Evolutionary conservation across 2,329 filamentous ascomycete genomes (phyloP).

Genomic region (Coniochaeta ligniaria): DNA sequence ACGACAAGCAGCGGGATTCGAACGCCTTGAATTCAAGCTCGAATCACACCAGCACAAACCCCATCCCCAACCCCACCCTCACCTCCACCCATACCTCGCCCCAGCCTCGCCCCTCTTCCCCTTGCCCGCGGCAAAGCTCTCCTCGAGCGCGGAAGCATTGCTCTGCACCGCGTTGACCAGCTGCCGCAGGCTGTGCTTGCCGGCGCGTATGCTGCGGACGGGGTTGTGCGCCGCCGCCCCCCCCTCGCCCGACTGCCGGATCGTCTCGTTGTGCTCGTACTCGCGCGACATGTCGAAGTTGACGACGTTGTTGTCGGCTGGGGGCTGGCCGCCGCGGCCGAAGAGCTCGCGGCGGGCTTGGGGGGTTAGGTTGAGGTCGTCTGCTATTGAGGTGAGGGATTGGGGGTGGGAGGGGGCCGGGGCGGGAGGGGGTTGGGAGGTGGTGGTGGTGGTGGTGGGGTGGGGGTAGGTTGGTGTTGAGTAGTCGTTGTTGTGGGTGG

Average conservation of each 20-base stretch:
- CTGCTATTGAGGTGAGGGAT: slow-evolving; percentile 63
- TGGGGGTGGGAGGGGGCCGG: slow-evolving; percentile 2
- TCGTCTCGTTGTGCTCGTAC: slow-evolving; percentile 75
- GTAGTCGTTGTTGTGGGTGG: slow-evolving; percentile 23
- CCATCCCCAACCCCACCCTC: background rate
- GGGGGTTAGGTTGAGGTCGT: slow-evolving; percentile 71
- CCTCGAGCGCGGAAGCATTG: slow-evolving; percentile 82
- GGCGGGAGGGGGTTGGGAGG: slow-evolving; percentile 9
- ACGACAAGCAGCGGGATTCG: too few relatives aligned
- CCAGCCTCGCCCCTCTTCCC: slow-evolving; percentile 77
- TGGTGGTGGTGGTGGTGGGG: slow-evolving; percentile 17
- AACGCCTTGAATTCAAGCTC: too few relatives aligned
- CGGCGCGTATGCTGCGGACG: slow-evolving; percentile 72
- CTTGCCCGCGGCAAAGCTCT: slow-evolving; percentile 79
- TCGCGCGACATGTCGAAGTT: slow-evolving; percentile 87
- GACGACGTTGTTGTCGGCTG: slow-evolving; percentile 58
- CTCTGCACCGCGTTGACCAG: slow-evolving; percentile 75
- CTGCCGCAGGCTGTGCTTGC: slow-evolving; percentile 85
- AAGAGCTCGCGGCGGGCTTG: slow-evolving; percentile 78
- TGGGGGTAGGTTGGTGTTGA: slow-evolving; percentile 23
- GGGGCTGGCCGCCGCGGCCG: slow-evolving; percentile 51
- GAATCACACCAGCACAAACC: background rate
- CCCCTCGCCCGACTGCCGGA: slow-evolving; percentile 66
- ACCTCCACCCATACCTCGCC: slow-evolving; percentile 70
- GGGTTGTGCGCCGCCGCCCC: slow-evolving; percentile 74